Base-by-base conservation (phyloP, 169 alveolate species). In the Toxoplasma gondii region DNA sequence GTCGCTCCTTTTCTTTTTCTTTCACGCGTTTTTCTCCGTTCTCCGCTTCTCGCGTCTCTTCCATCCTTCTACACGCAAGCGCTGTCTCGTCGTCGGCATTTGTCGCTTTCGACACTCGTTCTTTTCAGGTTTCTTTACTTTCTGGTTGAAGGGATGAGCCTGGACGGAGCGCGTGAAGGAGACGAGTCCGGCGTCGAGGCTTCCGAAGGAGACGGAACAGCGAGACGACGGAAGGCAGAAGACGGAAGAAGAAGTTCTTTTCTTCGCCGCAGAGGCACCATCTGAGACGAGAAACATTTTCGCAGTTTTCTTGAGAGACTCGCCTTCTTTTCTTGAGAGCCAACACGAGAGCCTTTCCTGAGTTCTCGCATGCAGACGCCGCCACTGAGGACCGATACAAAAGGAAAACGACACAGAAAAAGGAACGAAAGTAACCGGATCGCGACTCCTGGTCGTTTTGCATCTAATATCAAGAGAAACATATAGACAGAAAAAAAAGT, bases 71-170 rank as follows among this genome's bases (percentile, higher is more conserved):
- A 12, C 12, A 4, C 12, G 4, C 12, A 4, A 12, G 58, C 22
- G 12, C 58, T 4, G 4, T 7, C 22, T 7, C 58, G 58, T 7
- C 22, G 58, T 12, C 12, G 12, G 12, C 58, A 4, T 4, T 49
- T 4, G 12, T 49, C 12, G 58, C 58, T 49, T 49, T 49, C 12
- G 12, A 49, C 58, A 49, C 12, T 49, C 58, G 4, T 64, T 27
- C 74, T 27, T 1, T 4, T 7, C 74, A 10, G n/a, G 34, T 64
- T 64, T 64, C n/a, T 31, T 19, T 27, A 64, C 74, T 31, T 64
- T 64, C 74, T 64, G 74, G n/a, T 64, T 64, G 74, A 64, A 64
- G 29, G 74, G 74, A 19, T 64, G 74, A 64, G 74, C 74, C 74
- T 64, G 74, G n/a, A 64, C 4, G 5, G 74, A 12, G 74, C 74